Evolutionary conservation across 164 flowering plant genomes (phyloP), one percentile per base, ranked within the genome.

Genomic region (Aristolochia fimbriata): DNA sequence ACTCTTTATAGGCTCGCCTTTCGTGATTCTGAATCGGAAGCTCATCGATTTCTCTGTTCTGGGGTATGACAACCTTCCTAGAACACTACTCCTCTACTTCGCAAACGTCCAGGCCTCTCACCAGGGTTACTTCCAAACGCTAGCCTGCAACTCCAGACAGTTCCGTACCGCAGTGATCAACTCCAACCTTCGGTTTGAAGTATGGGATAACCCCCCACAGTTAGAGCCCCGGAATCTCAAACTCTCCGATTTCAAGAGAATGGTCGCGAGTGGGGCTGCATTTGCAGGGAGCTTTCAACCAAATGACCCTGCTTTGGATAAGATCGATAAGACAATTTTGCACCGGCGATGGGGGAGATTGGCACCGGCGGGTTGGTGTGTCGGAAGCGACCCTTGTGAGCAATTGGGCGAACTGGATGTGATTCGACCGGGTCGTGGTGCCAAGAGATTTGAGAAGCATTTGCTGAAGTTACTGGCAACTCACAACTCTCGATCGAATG

Each of bases 351-450:
- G 74, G 5, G 85, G 78, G 9, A 68, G 70, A 50, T 69, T 76
- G 41, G 83, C 78, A 8, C 92, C 94, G 13, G 98, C 96, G 43
- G 97, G 92, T 0, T 93, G 98, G 98, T 93, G 98, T 37, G 43
- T 37, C 9, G 43, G 43, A 37, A 37, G 43, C 4, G 43, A 37
- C 43, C 43, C 43, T 37, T 37, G 43, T 7, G 43, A 37, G 43
- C 43, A 59, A 59, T 24, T 72, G 73, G 73, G 76, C 25, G 73
- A 73, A n/a, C 15, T 25, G 5, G 55, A 66, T 48, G 53, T 73
- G 17, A 62, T 73, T 50, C 55, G 73, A 30, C 73, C 73, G 4
- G 67, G 70, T 25, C 72, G 58, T 17, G 70, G 64, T 56, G 70
- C 70, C 5, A 60, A 55, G 62, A 69, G 76, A 49, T 62, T 73